Evolutionary conservation across 2,329 filamentous ascomycete species (phyloP), one percentile per base, ranked within the genome.

Genomic region (Alternaria incomplexa): DNA sequence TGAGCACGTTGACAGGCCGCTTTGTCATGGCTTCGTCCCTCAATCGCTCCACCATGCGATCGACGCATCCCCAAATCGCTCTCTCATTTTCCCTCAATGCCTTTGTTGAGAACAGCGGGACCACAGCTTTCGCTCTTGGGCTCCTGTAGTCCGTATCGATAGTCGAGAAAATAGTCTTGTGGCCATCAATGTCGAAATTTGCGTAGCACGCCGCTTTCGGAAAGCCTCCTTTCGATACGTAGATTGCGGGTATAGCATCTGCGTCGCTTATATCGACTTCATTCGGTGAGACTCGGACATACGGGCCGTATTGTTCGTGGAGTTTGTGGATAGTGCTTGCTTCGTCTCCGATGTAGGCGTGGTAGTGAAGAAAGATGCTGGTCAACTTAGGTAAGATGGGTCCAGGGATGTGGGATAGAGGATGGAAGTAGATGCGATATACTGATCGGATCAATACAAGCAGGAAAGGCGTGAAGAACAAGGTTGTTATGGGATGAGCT

Each of bases 131-230:
- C 12, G 84, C 84, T 48, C 85, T 74, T 5, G 74, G 64, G 4
- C 79, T 80, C 11, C 85, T 72, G 46, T 83, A 76, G 3, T 77
- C 78, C 4, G 73, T 74, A 58, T 83, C 80, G 17, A 80, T 76
- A 0, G 79, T 82, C 4, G 82, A 85, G 74, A 89, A 89, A 36
- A 89, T 84, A 1, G 85, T 85, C 26, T 81, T 74, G 66, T 85
- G 84, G 1, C 84, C 85, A 65, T 87, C 86, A 17, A 87, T 85
- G 61, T 88, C 84, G 67, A 88, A 88, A 65, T 88, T 88, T 1
- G 75, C 73, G 70, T 88, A 88, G 61, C 80, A 83, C 0, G 73
- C 67, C 1, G 84, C 80, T 70, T 89, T 88, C 0, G 76, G 72
- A 56, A 88, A 88, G 1, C 86, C 86, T 4, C 86, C 85, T 40